Evolutionary conservation across 108 stramenopile species (phyloP), one percentile per base, ranked within the genome.

Genomic region (Skeletonema grethae): DNA sequence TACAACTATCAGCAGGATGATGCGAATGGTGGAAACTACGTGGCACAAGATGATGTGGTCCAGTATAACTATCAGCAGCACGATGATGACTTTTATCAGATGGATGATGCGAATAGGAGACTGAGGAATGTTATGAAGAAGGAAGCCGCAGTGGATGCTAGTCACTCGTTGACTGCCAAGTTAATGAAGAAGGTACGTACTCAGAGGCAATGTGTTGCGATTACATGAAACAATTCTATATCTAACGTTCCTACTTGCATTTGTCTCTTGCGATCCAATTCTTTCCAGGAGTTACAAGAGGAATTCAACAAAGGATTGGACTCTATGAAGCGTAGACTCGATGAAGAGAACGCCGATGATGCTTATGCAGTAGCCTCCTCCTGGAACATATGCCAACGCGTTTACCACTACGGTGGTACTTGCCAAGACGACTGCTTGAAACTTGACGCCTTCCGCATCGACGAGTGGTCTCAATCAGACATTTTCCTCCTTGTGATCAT

Each of bases 311-410:
- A 53, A 24, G 50, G 50, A 53, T 53, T 53, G 50, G 50, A 53
- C 9, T 53, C 50, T n/a, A 53, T 53, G 2, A 53, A 22, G 50
- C 50, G 50, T 24, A 53, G 7, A 53, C 50, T 53, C 9, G 50
- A 53, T 2, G 50, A 22, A 9, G 75, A 76, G 31, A 73, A 43
- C 10, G 39, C 32, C 9, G 29, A 69, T 6, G 86, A 88, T 73
- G 83, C 77, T 20, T 58, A 63, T 53, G 77, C 58, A 41, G 77
- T 84, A 8, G n/a, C 18, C 55, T 77, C 76, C 7, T 69, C 89
- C 8, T 95, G 94, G 94, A 92, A 91, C 70, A 89, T 92, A 84
- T 95, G 94, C 64, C 75, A 91, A 65, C 75, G 86, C 34, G 76
- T 92, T 2, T 87, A 87, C 77, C 85, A 90, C 16, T 95, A 95